A percentile compares a stretch with the other conserved stretches of the same genome.
phyloP scores from a whole-genome alignment of 805 yeast species.

The Ogataea wickerhamii region DNA sequence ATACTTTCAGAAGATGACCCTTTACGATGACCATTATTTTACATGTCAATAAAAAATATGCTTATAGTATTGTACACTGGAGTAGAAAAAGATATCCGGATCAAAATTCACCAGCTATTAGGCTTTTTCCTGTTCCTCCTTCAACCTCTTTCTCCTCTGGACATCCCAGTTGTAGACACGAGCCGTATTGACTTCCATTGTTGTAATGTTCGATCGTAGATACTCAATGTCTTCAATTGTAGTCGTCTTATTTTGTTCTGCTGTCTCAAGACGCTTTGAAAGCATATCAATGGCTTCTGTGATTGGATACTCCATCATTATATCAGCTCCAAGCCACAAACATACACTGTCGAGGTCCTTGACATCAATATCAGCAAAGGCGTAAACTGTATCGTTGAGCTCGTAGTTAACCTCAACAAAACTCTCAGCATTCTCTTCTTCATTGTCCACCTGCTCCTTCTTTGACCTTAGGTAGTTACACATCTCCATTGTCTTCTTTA shows the following conservation, averaged over 20 bases:
- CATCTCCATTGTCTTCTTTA: slow-evolving; percentile 76
- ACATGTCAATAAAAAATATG: no score
- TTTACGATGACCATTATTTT: no score
- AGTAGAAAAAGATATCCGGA: not conserved
- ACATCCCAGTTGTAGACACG: slow-evolving; percentile 88
- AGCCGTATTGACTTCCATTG: slow-evolving; percentile 97
- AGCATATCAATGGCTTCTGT: slow-evolving; percentile 81
- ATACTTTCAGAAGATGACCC: slow-evolving; percentile 49
- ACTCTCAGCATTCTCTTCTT: slow-evolving; percentile 31
- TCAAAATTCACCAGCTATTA: not conserved
- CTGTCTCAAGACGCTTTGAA: slow-evolving; percentile 55
- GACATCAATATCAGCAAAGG: slow-evolving; percentile 70
- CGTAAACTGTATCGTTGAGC: slow-evolving; percentile 86
- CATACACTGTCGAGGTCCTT: slow-evolving; percentile 58
- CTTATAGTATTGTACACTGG: not conserved
- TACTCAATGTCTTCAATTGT: slow-evolving; percentile 85
- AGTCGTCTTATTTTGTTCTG: slow-evolving; percentile 52
- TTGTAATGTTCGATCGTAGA: slow-evolving; percentile 83
- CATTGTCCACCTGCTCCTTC: slow-evolving; percentile 33
- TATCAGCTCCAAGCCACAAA: slow-evolving; percentile 97
- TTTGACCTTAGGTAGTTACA: slow-evolving; percentile 56
- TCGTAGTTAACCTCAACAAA: slow-evolving; percentile 77
- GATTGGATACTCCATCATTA: slow-evolving; percentile 91
- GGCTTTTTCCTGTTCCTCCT: slow-evolving; percentile 34
- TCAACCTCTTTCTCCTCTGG: slow-evolving; percentile 56